A percentile compares a stretch with the other conserved stretches of the same genome.
Evolutionary conservation across 805 yeast species (phyloP).

Genomic region (Cyberlindnera japonica): DNA sequence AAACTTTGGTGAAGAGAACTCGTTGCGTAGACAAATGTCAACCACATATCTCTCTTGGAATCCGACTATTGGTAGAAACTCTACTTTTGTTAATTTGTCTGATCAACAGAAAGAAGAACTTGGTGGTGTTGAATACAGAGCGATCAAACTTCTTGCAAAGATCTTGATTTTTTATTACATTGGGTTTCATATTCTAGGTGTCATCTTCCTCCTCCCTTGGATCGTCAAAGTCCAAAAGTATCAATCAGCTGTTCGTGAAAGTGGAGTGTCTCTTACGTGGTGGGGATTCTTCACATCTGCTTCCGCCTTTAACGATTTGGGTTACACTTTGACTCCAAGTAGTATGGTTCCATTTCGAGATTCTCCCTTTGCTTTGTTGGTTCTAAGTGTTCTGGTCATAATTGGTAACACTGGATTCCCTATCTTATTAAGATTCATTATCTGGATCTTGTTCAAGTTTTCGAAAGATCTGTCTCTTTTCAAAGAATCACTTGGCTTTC

Average conservation of each 20-base stretch:
- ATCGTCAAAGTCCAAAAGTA: slow-evolving; percentile 42
- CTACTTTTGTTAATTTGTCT: slow-evolving; percentile 79
- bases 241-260: slow-evolving; percentile 38
- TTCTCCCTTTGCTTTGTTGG: slow-evolving; percentile 61
- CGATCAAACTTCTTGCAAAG: slow-evolving; percentile 70
- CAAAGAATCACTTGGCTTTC: slow-evolving; percentile 77
- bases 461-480: slow-evolving; percentile 60
- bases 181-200: slow-evolving; percentile 64
- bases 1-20: slow-evolving; percentile 29
- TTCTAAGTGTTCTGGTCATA: slow-evolving; percentile 67
- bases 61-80: slow-evolving; percentile 91
- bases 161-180: slow-evolving; percentile 65
- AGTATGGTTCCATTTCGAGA: slow-evolving; percentile 68
- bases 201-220: slow-evolving; percentile 61
- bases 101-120: slow-evolving; percentile 87
- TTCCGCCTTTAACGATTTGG: slow-evolving; percentile 82
- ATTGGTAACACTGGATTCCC: slow-evolving; percentile 97
- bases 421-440: slow-evolving; percentile 67
- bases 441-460: slow-evolving; percentile 72
- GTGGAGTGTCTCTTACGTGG: slow-evolving; percentile 79
- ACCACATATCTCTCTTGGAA: slow-evolving; percentile 79
- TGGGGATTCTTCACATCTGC: slow-evolving; percentile 87
- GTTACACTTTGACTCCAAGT: slow-evolving; percentile 75
- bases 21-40: slow-evolving; percentile 38
- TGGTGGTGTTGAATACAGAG: slow-evolving; percentile 96